Percentiles rank a stretch among this genome's conserved stretches.
phyloP scores from a whole-genome alignment of 2,329 filamentous ascomycete genomes.

The Lasiodiplodia theobromae region DNA sequence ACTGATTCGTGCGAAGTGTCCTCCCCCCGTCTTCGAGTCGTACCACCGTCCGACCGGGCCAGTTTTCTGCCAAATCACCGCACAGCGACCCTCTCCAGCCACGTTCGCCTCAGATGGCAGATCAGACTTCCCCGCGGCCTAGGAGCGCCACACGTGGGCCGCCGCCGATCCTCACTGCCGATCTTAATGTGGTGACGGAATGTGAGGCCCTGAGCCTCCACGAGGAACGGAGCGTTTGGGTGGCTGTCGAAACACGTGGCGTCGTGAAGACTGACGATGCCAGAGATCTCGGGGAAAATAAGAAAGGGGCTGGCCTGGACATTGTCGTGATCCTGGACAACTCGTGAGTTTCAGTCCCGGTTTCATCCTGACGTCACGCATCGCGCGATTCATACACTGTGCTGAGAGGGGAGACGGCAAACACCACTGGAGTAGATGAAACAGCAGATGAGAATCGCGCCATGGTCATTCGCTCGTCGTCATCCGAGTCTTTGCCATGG shows the following conservation, averaged over 20 bases:
- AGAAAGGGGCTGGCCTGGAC: slow-evolving; percentile 36
- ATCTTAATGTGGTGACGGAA: slow-evolving; percentile 29
- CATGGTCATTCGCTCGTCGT: slow-evolving; percentile 1
- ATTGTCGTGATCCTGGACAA: slow-evolving; percentile 48
- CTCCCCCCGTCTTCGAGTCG: slow-evolving; percentile 18
- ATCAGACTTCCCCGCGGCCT: slow-evolving; percentile 24
- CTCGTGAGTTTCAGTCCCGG: slow-evolving; percentile 38
- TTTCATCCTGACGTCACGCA: slow-evolving; percentile 25
- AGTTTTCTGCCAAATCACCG: slow-evolving; percentile 3
- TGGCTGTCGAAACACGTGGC: slow-evolving; percentile 43
- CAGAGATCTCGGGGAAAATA: slow-evolving; percentile 37
- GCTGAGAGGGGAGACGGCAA: not conserved
- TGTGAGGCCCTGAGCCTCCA: slow-evolving; percentile 23
- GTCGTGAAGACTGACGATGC: slow-evolving; percentile 34
- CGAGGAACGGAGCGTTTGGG: slow-evolving; percentile 37
- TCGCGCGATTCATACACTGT: slow-evolving; percentile 23
- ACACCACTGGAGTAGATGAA: not conserved
- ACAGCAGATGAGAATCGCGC: slow-evolving; percentile 9
- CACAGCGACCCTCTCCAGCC: not conserved
- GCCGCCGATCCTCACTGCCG: slow-evolving; percentile 28
- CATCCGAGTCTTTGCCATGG: not conserved
- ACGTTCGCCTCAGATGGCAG: slow-evolving; percentile 6
- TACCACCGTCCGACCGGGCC: slow-evolving; percentile 6
- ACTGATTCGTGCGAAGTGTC: slow-evolving; percentile 14
- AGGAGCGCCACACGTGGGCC: slow-evolving; percentile 17